Evolutionary conservation across 2,329 filamentous ascomycete genomes (phyloP).

Genomic region (Phialophora expanda): DNA sequence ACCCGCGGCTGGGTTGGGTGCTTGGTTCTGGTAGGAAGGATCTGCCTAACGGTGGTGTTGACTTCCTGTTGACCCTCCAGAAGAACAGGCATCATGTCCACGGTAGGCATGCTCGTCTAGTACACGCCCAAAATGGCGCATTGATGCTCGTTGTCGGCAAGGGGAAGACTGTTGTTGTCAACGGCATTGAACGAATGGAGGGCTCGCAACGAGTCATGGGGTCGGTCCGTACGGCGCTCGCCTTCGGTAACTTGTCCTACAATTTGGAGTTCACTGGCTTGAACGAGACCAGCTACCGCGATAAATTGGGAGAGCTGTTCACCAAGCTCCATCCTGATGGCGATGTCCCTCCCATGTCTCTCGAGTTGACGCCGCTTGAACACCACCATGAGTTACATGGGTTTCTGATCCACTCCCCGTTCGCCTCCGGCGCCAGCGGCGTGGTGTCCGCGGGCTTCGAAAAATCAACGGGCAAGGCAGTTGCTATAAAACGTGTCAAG

Average conservation of each 20-base stretch:
- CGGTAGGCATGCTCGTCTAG: constrained; percentile 26
- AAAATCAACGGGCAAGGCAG: constrained; percentile 17
- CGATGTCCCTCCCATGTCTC: constrained; percentile 21
- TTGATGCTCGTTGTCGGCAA: constrained; percentile 23
- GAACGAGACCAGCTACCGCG: constrained; percentile 19
- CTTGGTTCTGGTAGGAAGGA: constrained; percentile 22
- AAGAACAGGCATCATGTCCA: constrained; percentile 21
- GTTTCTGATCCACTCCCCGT: constrained; percentile 26
- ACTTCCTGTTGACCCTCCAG: constrained; percentile 25
- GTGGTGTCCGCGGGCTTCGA: constrained; percentile 26
- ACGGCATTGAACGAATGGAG: constrained; percentile 16
- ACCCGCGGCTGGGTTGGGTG: constrained; percentile 22
- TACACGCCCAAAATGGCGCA: constrained; percentile 19
- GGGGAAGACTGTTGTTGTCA: constrained; percentile 22
- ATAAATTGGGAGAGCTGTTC: constrained; percentile 16
- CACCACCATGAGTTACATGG: constrained; percentile 25
- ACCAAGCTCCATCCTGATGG: constrained; percentile 10
- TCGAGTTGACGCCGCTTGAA: constrained; percentile 25
- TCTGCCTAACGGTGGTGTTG: constrained; percentile 23
- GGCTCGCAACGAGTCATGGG: constrained; percentile 14
- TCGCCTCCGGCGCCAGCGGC: constrained; percentile 25
- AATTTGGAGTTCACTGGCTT: constrained; percentile 20
- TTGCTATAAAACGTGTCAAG: constrained; percentile 28
- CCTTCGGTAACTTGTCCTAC: constrained; percentile 24
- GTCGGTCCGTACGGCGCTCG: constrained; percentile 16